Percentiles rank a stretch among this genome's conserved stretches.
Conservation (phyloP, 768 basidiomycete species). For the Myochromella boudieri region DNA sequence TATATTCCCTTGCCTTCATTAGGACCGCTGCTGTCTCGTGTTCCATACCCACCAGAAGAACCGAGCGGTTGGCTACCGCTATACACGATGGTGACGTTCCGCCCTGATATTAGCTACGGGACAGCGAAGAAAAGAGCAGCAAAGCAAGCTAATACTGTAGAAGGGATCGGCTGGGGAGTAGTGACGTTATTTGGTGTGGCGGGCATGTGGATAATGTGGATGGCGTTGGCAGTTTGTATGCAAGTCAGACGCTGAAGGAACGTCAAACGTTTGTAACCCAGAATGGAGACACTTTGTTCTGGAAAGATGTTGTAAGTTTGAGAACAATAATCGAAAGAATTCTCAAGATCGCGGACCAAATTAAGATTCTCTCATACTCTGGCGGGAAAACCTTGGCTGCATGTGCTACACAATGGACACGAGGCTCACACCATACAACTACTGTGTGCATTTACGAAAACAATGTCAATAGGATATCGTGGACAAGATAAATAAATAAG, state of each 20-base stretch:
- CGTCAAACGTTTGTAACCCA: slow-evolving; percentile 18
- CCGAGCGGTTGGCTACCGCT: slow-evolving; percentile 87
- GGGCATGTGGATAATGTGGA: slow-evolving; percentile 41
- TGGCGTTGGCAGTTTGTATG: slow-evolving; percentile 25
- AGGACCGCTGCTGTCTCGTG: slow-evolving; percentile 43
- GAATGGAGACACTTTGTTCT: slow-evolving; percentile 14
- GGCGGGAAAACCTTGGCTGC: not conserved
- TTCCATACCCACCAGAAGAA: slow-evolving; percentile 57
- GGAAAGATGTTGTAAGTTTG: slow-evolving; percentile 16
- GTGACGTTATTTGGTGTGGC: slow-evolving; percentile 41
- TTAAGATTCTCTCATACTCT: slow-evolving; percentile 11
- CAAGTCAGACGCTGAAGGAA: slow-evolving; percentile 14
- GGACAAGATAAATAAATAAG: slow-evolving; percentile 36
- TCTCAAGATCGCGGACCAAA: slow-evolving; percentile 11
- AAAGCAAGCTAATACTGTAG: slow-evolving; percentile 67
- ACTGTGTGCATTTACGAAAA: slow-evolving; percentile 19
- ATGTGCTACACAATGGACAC: slow-evolving; percentile 18
- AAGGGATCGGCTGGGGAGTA: slow-evolving; percentile 47
- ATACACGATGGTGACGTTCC: slow-evolving; percentile 98
- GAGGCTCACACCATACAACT: slow-evolving; percentile 22
- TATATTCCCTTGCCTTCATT: slow-evolving; percentile 46
- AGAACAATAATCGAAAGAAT: slow-evolving; percentile 16
- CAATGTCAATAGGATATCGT: slow-evolving; percentile 24
- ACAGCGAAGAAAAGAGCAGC: slow-evolving; percentile 70
- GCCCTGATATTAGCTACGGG: slow-evolving; percentile 91